Conservation (phyloP, 371 early-diverging fungal species). For the Coemansia sp. region DNA sequence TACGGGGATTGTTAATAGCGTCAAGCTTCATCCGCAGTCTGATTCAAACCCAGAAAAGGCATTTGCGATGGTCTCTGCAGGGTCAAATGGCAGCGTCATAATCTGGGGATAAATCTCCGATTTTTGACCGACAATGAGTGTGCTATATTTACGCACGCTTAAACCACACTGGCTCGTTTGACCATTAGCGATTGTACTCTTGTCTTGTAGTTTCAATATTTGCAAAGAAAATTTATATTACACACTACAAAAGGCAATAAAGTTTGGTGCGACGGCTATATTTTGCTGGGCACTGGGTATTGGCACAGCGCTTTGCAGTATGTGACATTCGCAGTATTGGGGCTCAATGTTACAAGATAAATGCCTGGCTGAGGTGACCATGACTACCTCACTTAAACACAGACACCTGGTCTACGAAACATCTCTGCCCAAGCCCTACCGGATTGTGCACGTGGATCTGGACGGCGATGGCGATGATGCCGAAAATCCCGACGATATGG, state of each 20-base stretch:
- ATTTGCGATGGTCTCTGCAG: conserved; percentile 57
- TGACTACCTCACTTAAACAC: conserved; percentile 28
- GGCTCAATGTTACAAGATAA: conserved; percentile 26
- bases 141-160: too few relatives aligned
- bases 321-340: conserved; percentile 47
- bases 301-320: conserved; percentile 1
- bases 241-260: neutral
- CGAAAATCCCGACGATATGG: conserved; percentile 40
- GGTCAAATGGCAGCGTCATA: conserved; percentile 60
- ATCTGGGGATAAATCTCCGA: conserved; percentile 53
- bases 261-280: neutral
- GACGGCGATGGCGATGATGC: conserved; percentile 45
- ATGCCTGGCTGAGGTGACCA: conserved; percentile 33
- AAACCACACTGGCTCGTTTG: too few relatives aligned
- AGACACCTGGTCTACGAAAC: conserved; percentile 41
- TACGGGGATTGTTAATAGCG: conserved; percentile 31
- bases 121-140: too few relatives aligned
- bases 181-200: neutral
- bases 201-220: neutral
- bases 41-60: conserved; percentile 31
- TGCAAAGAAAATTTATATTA: neutral
- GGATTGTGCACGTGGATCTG: conserved; percentile 35
- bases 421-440: conserved; percentile 43
- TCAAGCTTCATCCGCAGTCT: conserved; percentile 25
- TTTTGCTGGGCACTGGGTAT: neutral